These are phyloP conservation scores for Lentinula edodes DNA, from an alignment of 768 basidiomycete species.

Conservation along the genomic window DNA sequence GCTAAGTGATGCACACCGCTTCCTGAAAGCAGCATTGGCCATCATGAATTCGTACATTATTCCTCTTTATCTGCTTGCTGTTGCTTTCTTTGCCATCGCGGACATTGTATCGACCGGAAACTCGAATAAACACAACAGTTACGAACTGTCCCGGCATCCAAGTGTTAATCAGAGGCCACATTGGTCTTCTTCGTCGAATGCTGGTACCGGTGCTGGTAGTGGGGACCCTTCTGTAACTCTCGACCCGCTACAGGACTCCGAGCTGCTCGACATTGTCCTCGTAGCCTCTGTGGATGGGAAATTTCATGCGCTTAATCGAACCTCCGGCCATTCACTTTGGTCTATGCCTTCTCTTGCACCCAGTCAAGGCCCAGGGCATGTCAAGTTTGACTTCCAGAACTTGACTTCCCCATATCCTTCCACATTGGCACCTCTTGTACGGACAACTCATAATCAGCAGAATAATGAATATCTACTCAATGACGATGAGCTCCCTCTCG, in stretches of 20 bases:
- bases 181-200: background rate
- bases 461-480: constrained; percentile 38
- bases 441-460: constrained; percentile 56
- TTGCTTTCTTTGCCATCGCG: background rate
- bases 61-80: background rate
- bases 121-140: background rate
- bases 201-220: background rate
- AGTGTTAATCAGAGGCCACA: background rate
- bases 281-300: constrained; percentile 93
- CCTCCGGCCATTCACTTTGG: constrained; percentile 81
- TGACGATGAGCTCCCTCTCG: constrained; percentile 43
- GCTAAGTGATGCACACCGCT: constrained; percentile 3
- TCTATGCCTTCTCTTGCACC: constrained; percentile 68
- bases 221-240: background rate
- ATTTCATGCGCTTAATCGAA: constrained; percentile 89
- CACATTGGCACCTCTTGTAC: constrained; percentile 68
- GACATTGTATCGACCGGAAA: background rate
- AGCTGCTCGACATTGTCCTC: constrained; percentile 78
- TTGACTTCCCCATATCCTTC: constrained; percentile 25
- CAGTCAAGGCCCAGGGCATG: constrained; percentile 12
- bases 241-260: constrained; percentile 32
- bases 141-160: background rate
- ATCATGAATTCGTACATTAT: background rate
- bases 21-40: background rate
- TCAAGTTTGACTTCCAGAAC: background rate